Base-by-base conservation (phyloP, 2,329 filamentous ascomycete genomes). In the Phoma herbarum region DNA sequence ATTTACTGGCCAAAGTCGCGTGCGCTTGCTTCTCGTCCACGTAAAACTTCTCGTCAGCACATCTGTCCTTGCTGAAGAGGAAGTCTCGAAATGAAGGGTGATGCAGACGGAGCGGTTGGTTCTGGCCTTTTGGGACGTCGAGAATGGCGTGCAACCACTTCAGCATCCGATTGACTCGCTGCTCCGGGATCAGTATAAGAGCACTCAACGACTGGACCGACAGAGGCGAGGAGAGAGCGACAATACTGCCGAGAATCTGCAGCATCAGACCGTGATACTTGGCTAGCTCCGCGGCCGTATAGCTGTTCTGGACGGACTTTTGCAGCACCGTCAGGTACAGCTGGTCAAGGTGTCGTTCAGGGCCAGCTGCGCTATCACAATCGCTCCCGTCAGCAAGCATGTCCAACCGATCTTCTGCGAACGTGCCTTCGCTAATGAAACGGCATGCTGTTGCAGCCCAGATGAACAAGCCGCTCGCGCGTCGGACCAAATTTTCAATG, bases 1-100 rank as follows among this genome's bases (percentile, higher is more conserved):
- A 82, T n/a, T 64, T 26, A 16, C 35, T 52, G 0, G 76, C 74
- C 1, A 81, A 55, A 2, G 51, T 60, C 26, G 65, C 23, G 56
- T 82, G 70, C 22, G 70, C 63, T 18, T 63, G 16, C 46, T 57
- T 63, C 58, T 79, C 74, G 22, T 82, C 52, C 65, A 39, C 80
- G 66, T 72, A 74, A 74, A 62, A 81, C 9, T n/a, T 55, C 63
- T 12, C 65, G n/a, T n/a, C n/a, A n/a, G n/a, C n/a, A n/a, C n/a
- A n/a, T n/a, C n/a, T n/a, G 57, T 60, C 63, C 69, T 10, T 69
- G 18, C 64, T 47, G 26, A 70, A 11, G n/a, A 73, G 65, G 54
- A 74, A 74, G 11, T 74, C 69, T 29, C 65, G 63, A 51, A 73
- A 74, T 8, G 68, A 74, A n/a, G 65, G 49, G 43, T 73, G 42